Evolutionary conservation across 2,329 filamentous ascomycete species (phyloP).

Genomic region (Kalaharituber pfeilii): DNA sequence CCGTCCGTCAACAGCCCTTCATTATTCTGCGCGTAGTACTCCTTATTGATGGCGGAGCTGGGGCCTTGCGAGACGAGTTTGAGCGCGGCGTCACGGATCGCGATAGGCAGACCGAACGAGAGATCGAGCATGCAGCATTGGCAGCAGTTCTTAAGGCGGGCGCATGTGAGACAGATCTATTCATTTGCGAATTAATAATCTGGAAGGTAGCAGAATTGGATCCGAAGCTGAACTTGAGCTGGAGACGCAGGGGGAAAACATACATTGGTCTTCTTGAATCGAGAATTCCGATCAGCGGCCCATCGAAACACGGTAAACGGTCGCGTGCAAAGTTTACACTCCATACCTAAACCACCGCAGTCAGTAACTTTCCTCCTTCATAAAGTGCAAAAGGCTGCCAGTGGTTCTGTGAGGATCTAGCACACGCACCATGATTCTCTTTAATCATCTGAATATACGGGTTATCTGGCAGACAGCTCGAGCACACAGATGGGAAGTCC

Average conservation of each 20-base stretch:
- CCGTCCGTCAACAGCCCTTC: conserved; percentile 39
- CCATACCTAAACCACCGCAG: conserved; percentile 22
- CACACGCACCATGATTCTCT: conserved; percentile 56
- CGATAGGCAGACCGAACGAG: conserved; percentile 85
- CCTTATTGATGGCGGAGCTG: conserved; percentile 78
- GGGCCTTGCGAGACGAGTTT: conserved; percentile 96
- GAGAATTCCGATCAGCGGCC: conserved; percentile 79
- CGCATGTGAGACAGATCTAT: conserved; percentile 79
- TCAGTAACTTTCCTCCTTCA: not conserved
- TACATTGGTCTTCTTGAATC: conserved; percentile 71
- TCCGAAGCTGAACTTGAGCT: too few relatives aligned
- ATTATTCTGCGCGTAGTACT: conserved; percentile 96
- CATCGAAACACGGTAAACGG: conserved; percentile 93
- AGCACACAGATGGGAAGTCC: conserved; percentile 73
- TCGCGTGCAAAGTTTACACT: conserved; percentile 60
- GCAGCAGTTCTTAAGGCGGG: conserved; percentile 94
- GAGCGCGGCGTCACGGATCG: conserved; percentile 83
- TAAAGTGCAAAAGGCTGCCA: not conserved
- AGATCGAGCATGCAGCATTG: conserved; percentile 98
- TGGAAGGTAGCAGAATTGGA: not conserved
- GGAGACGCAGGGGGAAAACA: not conserved
- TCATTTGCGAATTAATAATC: not conserved
- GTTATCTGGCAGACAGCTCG: conserved; percentile 88
- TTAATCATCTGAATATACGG: conserved; percentile 99
- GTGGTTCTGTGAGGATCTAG: not conserved